Percentiles rank a stretch among this genome's conserved stretches.
Conservation (phyloP, 1,139 yeast species). For the Zygosaccharomyces pseudobailii region DNA sequence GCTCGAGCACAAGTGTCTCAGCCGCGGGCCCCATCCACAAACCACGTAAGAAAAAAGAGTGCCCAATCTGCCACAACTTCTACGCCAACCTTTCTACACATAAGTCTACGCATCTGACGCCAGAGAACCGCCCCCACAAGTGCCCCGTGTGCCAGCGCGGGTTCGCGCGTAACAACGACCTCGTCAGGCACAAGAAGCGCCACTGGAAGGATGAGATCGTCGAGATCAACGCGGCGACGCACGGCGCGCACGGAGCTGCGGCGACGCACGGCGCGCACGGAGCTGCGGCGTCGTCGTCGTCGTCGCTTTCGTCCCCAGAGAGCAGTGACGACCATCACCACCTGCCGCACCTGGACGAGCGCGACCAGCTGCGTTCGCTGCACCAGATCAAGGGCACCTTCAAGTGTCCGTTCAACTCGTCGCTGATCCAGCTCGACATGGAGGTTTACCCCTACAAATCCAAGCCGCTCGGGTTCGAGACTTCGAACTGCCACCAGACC, state of each 20-base stretch:
- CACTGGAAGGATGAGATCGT: constrained; percentile 64
- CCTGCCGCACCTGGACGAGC: constrained; percentile 11
- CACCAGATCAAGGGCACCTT: constrained; percentile 41
- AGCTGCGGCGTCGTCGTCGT: constrained; percentile 2
- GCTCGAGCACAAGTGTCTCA: too few relatives aligned
- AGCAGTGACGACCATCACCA: constrained; percentile 9
- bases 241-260: too few relatives aligned
- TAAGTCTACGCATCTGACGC: constrained; percentile 72
- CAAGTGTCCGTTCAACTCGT: constrained; percentile 43
- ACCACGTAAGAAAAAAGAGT: constrained; percentile 73
- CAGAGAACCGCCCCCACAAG: constrained; percentile 68
- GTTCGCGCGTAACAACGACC: constrained; percentile 82
- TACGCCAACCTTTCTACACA: constrained; percentile 84
- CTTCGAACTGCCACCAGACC: constrained; percentile 58
- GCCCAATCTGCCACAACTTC: constrained; percentile 72
- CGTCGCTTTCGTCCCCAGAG: constrained; percentile 1
- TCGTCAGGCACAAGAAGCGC: constrained; percentile 76
- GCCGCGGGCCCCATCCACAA: constrained; percentile 27
- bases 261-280: constrained; percentile 1
- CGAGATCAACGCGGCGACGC: constrained; percentile 3
- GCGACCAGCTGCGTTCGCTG: constrained; percentile 24
- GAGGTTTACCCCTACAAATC: constrained; percentile 29
- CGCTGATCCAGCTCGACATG: constrained; percentile 30
- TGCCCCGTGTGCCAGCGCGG: constrained; percentile 79
- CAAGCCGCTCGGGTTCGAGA: constrained; percentile 23